phyloP scores from a whole-genome alignment of 1,284 basidiomycete genomes.

The Melampsora medusae region DNA sequence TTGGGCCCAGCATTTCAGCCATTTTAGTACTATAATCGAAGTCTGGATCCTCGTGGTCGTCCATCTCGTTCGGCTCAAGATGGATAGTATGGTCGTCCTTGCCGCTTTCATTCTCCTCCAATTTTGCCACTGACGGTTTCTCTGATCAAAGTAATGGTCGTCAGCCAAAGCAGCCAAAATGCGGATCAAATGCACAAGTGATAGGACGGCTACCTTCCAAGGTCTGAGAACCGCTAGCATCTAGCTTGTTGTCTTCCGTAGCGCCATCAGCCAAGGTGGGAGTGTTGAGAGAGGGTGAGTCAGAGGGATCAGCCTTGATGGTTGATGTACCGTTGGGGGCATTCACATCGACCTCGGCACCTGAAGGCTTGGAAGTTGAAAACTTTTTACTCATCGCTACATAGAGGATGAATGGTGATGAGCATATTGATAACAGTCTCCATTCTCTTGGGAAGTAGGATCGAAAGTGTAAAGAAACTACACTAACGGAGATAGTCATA shows the following conservation, averaged over 20 bases:
- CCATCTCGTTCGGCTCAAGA: constrained; percentile 16
- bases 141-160: no score
- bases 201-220: constrained; percentile 7
- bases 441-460: no score
- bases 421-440: neutral
- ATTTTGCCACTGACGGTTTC: neutral
- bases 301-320: neutral
- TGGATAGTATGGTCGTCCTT: constrained; percentile 21
- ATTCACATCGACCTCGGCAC: neutral
- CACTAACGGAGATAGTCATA: constrained; percentile 38
- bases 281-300: no score
- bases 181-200: no score
- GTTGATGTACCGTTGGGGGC: neutral
- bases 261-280: no score
- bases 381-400: constrained; percentile 16
- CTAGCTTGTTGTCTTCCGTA: neutral
- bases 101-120: neutral
- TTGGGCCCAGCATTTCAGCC: constrained; percentile 16
- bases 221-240: neutral
- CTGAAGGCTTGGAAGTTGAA: neutral
- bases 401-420: neutral
- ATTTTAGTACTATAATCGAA: constrained; percentile 28
- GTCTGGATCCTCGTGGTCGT: constrained; percentile 29
- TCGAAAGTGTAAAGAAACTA: neutral
- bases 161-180: no score